These are phyloP conservation scores for Magnolia sinica DNA, from an alignment of 164 flowering plant species.

Conservation along the genomic window DNA sequence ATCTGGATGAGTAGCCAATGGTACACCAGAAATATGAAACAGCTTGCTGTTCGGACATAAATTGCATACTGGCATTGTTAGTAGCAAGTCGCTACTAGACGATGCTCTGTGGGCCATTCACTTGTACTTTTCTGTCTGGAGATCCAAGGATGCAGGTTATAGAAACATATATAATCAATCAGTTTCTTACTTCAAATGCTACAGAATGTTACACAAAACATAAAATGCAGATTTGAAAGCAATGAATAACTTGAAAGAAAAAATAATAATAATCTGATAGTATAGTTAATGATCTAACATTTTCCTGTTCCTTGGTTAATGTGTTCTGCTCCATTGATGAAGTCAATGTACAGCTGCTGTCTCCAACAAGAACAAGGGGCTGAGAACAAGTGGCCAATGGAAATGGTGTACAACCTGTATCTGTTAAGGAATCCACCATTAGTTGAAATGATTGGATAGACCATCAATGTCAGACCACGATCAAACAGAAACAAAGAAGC, in stretches of 20 bases:
- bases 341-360: conserved; percentile 2
- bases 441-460: not conserved
- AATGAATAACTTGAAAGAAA: not conserved
- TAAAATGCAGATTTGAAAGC: not conserved
- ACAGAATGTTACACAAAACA: not conserved
- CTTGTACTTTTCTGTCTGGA: not conserved
- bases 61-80: too few species aligned
- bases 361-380: conserved; percentile 7
- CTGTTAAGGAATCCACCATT: conserved; percentile 1
- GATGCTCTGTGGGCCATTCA: too few species aligned
- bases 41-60: too few species aligned
- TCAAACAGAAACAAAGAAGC: not conserved
- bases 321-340: conserved; percentile 10
- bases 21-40: too few species aligned
- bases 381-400: conserved; percentile 16
- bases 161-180: not conserved
- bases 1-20: too few species aligned
- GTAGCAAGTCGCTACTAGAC: too few species aligned
- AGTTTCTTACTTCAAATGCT: not conserved
- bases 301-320: conserved; percentile 12
- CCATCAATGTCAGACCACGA: not conserved
- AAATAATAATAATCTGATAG: not conserved
- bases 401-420: conserved; percentile 14
- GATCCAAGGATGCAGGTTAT: not conserved
- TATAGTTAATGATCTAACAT: conserved; percentile 1